A percentile compares a stretch with the other conserved stretches of the same genome.
Evolutionary conservation across 1,139 yeast species (phyloP).

Genomic region (Geotrichum citri-aurantii): DNA sequence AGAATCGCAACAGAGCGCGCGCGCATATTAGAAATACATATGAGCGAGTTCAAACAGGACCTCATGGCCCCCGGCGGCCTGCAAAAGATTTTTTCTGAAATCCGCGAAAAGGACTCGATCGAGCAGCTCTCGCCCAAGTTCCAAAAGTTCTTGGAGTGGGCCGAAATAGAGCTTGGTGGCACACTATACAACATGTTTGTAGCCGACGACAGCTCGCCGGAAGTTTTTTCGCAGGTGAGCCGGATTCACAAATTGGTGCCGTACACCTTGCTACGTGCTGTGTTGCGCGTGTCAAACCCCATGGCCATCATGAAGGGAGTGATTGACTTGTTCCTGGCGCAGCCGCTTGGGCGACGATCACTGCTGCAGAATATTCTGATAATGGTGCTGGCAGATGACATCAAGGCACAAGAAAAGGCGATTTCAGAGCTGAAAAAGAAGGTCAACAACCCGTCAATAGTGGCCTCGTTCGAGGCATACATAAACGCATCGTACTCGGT

Average conservation of each 20-base stretch:
- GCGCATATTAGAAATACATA: slow-evolving; percentile 44
- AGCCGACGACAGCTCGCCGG: slow-evolving; percentile 75
- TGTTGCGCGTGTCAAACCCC: slow-evolving; percentile 78
- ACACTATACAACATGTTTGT: slow-evolving; percentile 72
- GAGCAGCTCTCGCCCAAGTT: slow-evolving; percentile 62
- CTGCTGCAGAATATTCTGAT: slow-evolving; percentile 67
- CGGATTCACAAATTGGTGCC: slow-evolving; percentile 73
- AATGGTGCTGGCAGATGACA: slow-evolving; percentile 71
- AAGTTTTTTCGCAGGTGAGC: slow-evolving; percentile 59
- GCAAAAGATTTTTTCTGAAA: slow-evolving; percentile 52
- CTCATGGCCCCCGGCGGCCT: slow-evolving; percentile 49
- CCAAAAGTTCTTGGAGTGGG: slow-evolving; percentile 70
- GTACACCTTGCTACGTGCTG: slow-evolving; percentile 65
- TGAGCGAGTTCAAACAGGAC: slow-evolving; percentile 49
- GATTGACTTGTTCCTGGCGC: slow-evolving; percentile 73
- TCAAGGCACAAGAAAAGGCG: slow-evolving; percentile 57
- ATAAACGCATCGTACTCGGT: slow-evolving; percentile 24
- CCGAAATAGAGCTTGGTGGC: slow-evolving; percentile 75
- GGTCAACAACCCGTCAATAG: slow-evolving; percentile 32
- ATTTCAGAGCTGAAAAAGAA: slow-evolving; percentile 44
- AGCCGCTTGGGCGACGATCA: slow-evolving; percentile 66
- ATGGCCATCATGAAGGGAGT: slow-evolving; percentile 70
- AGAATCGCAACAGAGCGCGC: slow-evolving; percentile 52
- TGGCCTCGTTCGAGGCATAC: slow-evolving; percentile 30
- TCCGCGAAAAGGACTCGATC: slow-evolving; percentile 51